A percentile compares a stretch with the other conserved stretches of the same genome.
Evolutionary conservation across 2,329 filamentous ascomycete genomes (phyloP).

Genomic region (Trichophyton simii): DNA sequence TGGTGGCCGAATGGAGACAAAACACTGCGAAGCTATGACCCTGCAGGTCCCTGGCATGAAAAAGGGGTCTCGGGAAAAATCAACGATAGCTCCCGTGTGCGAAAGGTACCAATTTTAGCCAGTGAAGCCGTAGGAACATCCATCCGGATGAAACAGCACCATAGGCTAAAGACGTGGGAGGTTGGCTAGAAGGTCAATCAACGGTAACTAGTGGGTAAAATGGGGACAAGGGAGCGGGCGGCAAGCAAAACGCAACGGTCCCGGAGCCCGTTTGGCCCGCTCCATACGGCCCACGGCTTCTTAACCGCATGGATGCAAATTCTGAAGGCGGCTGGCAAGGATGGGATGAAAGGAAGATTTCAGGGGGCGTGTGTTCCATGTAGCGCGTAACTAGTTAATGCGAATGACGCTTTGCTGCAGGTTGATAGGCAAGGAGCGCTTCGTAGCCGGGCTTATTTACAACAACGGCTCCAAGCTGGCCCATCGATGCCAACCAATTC

Average conservation of each 20-base stretch:
- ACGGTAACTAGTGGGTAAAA: background rate
- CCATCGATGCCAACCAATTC: background rate
- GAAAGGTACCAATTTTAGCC: background rate
- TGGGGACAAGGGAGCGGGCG: background rate
- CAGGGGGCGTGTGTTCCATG: background rate
- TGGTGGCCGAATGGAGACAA: too few species aligned
- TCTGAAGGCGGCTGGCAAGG: background rate
- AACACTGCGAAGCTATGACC: too few species aligned
- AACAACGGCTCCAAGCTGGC: background rate
- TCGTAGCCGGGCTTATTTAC: background rate
- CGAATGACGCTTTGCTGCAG: background rate
- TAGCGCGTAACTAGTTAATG: background rate
- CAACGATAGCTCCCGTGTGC: background rate
- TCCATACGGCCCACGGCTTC: background rate
- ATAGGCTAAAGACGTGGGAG: too few species aligned
- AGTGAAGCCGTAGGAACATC: background rate
- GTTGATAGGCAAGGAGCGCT: background rate
- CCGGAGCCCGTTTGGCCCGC: background rate
- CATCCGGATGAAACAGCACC: background rate
- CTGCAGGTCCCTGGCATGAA: background rate
- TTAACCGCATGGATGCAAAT: background rate
- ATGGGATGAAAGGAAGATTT: background rate
- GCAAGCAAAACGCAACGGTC: background rate
- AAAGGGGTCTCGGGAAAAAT: background rate
- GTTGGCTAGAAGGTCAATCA: background rate